phyloP scores from a whole-genome alignment of 2,329 filamentous ascomycete genomes.

The Hypoxylon sp. region DNA sequence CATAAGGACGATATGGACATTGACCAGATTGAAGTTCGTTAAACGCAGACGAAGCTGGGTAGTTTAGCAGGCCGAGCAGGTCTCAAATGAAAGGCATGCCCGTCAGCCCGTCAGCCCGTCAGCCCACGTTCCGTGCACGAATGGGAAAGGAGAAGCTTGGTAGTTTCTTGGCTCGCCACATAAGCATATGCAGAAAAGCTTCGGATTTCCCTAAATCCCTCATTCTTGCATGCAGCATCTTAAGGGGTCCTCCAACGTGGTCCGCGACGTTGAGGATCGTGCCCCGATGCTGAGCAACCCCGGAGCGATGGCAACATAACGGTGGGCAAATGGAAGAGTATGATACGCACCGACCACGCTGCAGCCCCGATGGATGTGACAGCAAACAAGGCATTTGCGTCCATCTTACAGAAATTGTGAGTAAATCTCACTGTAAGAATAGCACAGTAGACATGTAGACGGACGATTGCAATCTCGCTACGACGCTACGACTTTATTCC shows the following conservation, averaged over 20 bases:
- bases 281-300: neutral
- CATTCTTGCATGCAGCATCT: conserved; percentile 10
- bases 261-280: neutral
- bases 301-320: neutral
- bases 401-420: neutral
- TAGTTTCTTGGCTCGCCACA: conserved; percentile 31
- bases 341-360: neutral
- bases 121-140: neutral
- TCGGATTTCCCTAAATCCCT: conserved; percentile 32
- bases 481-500: neutral
- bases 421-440: neutral
- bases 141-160: conserved; percentile 23
- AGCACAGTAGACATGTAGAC: neutral
- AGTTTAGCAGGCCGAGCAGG: neutral
- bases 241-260: neutral
- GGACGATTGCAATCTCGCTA: neutral
- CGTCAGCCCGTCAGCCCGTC: too few relatives aligned
- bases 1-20: neutral
- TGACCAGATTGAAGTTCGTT: neutral
- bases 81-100: neutral
- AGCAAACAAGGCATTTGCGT: neutral
- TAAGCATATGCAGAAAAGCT: conserved; percentile 28
- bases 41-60: neutral
- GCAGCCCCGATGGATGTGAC: neutral
- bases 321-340: neutral